phyloP scores from a whole-genome alignment of 2,329 filamentous ascomycete species.

The Penicillium rolfsii region DNA sequence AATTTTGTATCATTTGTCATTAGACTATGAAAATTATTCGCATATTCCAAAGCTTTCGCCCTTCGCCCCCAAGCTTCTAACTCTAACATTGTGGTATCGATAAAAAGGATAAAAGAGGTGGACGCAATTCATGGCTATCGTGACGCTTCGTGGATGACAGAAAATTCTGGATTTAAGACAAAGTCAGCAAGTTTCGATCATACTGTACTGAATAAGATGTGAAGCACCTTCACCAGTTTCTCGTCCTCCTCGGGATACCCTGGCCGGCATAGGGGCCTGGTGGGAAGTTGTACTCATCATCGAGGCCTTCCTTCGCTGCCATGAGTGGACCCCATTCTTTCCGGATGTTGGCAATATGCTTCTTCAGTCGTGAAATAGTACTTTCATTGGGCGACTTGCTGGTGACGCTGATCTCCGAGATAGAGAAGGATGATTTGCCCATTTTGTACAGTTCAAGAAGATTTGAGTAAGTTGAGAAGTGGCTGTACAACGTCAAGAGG shows the following conservation, averaged over 20 bases:
- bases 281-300: constrained; percentile 31
- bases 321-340: constrained; percentile 26
- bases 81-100: neutral
- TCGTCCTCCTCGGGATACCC: neutral
- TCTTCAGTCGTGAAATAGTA: constrained; percentile 10
- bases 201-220: neutral
- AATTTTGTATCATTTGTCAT: neutral
- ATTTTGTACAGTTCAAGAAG: neutral
- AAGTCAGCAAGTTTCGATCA: neutral
- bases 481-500: too few relatives aligned
- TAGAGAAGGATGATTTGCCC: neutral
- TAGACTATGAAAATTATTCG: neutral
- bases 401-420: neutral
- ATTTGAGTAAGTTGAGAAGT: neutral
- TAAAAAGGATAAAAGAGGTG: neutral
- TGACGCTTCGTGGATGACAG: neutral
- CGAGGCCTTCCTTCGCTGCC: constrained; percentile 23
- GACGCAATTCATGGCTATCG: neutral
- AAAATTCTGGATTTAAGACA: neutral
- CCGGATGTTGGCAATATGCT: constrained; percentile 12
- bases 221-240: neutral
- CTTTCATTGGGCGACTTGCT: neutral
- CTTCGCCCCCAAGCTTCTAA: neutral
- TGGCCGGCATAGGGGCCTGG: constrained; percentile 25
- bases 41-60: neutral